Percentiles rank a stretch among this genome's conserved stretches.
These are phyloP conservation scores for Penstemon barbatus DNA, from an alignment of 257 asterid genomes.

Conservation along the genomic window DNA sequence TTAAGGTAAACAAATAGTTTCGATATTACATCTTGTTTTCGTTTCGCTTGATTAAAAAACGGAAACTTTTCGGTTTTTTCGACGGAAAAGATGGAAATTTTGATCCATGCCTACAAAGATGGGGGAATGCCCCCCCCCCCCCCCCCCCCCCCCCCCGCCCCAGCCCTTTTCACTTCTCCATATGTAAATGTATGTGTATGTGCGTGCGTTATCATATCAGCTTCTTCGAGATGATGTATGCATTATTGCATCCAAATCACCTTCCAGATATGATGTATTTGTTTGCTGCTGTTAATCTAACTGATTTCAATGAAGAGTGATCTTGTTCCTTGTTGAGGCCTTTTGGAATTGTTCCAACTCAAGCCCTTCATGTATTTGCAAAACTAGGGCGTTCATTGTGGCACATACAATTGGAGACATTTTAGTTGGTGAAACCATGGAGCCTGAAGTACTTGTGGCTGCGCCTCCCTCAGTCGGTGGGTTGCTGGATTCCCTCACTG, in stretches of 20 bases:
- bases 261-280: background rate
- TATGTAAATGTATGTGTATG: background rate
- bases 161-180: constrained; percentile 7
- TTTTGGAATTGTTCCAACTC: constrained; percentile 14
- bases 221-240: constrained; percentile 12
- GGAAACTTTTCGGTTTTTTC: too few relatives aligned
- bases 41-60: too few relatives aligned
- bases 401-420: constrained; percentile 83
- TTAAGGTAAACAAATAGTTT: too few relatives aligned
- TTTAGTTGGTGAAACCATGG: constrained; percentile 68
- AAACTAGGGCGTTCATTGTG: constrained; percentile 71
- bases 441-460: constrained; percentile 83
- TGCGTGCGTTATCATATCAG: background rate
- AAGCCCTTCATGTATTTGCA: constrained; percentile 27
- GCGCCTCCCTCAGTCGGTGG: constrained; percentile 94
- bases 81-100: too few relatives aligned
- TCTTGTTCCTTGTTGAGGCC: constrained; percentile 20
- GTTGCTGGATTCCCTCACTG: constrained; percentile 90
- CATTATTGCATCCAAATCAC: constrained; percentile 6
- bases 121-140: background rate
- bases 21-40: too few relatives aligned
- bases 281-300: constrained; percentile 13
- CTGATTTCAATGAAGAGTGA: constrained; percentile 20
- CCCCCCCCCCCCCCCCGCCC: background rate
- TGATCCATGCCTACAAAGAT: background rate